Conservation (phyloP, 495 filamentous ascomycete genomes). For the Penicillium angulare region DNA sequence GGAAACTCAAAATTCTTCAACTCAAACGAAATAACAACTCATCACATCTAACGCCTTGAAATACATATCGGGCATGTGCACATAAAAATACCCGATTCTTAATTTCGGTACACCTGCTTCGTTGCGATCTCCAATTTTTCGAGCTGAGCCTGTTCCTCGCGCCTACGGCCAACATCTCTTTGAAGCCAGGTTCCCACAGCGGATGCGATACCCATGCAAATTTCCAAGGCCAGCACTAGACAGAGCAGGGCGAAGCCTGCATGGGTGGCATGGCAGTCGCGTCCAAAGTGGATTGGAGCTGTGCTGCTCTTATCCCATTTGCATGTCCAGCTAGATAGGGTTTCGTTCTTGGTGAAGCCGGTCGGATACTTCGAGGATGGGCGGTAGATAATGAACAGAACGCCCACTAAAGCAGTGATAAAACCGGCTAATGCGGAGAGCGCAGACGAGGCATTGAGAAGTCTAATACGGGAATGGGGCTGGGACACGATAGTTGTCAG, state of each 20-base stretch:
- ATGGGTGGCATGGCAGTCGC: conserved; percentile 41
- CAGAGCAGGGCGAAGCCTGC: conserved; percentile 43
- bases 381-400: conserved; percentile 44
- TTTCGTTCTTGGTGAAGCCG: conserved; percentile 41
- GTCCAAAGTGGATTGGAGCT: conserved; percentile 38
- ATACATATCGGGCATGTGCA: not conserved
- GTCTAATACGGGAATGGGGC: conserved; percentile 36
- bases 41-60: not conserved
- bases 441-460: conserved; percentile 40
- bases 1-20: no score
- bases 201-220: conserved; percentile 40
- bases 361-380: conserved; percentile 37
- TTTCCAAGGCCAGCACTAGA: conserved; percentile 42
- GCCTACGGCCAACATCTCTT: conserved; percentile 32
- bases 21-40: not conserved
- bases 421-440: conserved; percentile 35
- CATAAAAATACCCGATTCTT: not conserved
- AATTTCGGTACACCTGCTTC: conserved; percentile 21
- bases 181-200: conserved; percentile 42
- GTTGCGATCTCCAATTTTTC: conserved; percentile 33
- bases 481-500: conserved; percentile 11
- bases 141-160: conserved; percentile 25
- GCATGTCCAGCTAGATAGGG: conserved; percentile 53
- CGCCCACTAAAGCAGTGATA: conserved; percentile 37
- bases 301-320: conserved; percentile 36